These are phyloP conservation scores for Penicillium riverlandense DNA, from an alignment of 495 filamentous ascomycete species.

Conservation along the genomic window DNA sequence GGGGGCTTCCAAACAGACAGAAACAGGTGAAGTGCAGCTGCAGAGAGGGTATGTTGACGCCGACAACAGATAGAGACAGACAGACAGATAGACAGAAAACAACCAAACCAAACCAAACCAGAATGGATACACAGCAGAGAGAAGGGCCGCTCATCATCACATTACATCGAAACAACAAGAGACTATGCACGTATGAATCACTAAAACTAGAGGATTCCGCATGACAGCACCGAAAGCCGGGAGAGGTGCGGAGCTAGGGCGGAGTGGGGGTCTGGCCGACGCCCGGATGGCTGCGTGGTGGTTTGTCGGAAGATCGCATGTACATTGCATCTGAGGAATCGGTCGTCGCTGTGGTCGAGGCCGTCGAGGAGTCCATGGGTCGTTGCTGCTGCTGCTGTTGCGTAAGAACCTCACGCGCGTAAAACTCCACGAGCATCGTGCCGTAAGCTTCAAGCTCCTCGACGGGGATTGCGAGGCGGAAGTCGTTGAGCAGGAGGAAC, in stretches of 20 bases:
- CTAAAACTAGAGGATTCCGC: too few species aligned
- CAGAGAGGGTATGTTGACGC: too few species aligned
- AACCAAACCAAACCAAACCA: too few species aligned
- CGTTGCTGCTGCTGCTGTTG: constrained; percentile 46
- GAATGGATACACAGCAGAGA: too few species aligned
- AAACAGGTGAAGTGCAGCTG: too few species aligned
- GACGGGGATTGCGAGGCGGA: constrained; percentile 86
- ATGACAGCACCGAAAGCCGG: neutral
- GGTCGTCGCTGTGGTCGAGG: constrained; percentile 14
- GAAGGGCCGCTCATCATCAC: too few species aligned
- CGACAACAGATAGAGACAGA: too few species aligned
- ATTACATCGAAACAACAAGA: too few species aligned
- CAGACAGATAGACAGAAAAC: too few species aligned
- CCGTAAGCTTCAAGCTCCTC: constrained; percentile 97
- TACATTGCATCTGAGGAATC: constrained; percentile 31
- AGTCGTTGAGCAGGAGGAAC: constrained; percentile 94
- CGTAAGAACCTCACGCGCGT: constrained; percentile 81
- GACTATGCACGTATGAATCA: too few species aligned
- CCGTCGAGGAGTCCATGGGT: neutral
- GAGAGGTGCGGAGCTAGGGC: constrained; percentile 15
- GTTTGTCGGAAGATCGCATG: constrained; percentile 30
- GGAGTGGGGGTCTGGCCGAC: constrained; percentile 37
- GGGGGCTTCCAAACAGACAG: too few species aligned
- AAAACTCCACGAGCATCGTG: constrained; percentile 98
- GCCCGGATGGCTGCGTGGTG: constrained; percentile 18